These are phyloP conservation scores for Hanseniaspora lindneri DNA, from an alignment of 805 yeast genomes.

Conservation along the genomic window DNA sequence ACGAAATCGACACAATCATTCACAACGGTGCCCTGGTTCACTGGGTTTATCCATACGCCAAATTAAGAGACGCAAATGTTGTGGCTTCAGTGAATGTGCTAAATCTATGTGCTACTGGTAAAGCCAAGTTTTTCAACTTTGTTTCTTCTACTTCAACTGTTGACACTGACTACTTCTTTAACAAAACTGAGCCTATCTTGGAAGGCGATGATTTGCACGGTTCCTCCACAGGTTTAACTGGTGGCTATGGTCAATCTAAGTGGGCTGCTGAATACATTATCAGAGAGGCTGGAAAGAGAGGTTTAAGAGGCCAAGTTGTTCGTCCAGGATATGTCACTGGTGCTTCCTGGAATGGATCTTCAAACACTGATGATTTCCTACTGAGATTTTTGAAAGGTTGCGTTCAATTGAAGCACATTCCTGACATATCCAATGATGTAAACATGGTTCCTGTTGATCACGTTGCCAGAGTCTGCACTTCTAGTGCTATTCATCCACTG, in stretches of 20 bases:
- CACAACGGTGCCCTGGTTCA: conserved; percentile 98
- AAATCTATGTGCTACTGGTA: conserved; percentile 54
- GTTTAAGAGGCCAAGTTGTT: conserved; percentile 76
- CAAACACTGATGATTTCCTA: conserved; percentile 93
- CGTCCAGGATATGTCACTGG: conserved; percentile 97
- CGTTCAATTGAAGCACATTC: conserved; percentile 72
- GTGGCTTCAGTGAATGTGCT: conserved; percentile 74
- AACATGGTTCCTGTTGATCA: conserved; percentile 98
- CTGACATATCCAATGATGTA: conserved; percentile 75
- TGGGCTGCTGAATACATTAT: conserved; percentile 93
- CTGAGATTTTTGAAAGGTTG: conserved; percentile 91
- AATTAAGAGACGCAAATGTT: conserved; percentile 86
- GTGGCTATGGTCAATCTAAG: conserved; percentile 94
- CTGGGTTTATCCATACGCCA: conserved; percentile 93
- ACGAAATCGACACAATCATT: conserved; percentile 63
- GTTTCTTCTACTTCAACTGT: conserved; percentile 92
- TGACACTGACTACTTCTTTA: conserved; percentile 71
- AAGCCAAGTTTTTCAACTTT: conserved; percentile 74
- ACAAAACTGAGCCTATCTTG: conserved; percentile 62
- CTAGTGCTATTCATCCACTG: conserved; percentile 64
- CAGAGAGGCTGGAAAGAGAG: conserved; percentile 76
- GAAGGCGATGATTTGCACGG: conserved; percentile 80
- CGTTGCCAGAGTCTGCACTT: conserved; percentile 81
- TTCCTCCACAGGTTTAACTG: conserved; percentile 67
- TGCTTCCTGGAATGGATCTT: conserved; percentile 66